These are phyloP conservation scores for Cinchona pubescens DNA, from an alignment of 257 asterid species.

Conservation along the genomic window DNA sequence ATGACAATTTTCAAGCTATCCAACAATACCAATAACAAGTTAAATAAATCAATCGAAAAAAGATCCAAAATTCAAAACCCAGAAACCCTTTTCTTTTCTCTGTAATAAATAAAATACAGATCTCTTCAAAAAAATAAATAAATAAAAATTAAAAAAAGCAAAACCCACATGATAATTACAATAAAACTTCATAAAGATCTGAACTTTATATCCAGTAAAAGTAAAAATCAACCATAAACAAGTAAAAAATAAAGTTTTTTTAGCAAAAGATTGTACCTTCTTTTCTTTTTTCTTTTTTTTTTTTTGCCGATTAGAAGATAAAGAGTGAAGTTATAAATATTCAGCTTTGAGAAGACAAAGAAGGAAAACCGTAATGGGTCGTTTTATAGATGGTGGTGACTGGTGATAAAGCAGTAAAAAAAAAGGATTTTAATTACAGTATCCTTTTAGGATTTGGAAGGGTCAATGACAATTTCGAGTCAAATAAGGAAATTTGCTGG, in stretches of 20 bases:
- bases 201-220: not conserved
- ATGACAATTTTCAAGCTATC: not conserved
- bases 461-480: not conserved
- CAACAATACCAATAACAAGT: not conserved
- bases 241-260: not conserved
- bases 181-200: not conserved
- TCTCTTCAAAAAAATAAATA: not conserved
- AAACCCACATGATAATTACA: not conserved
- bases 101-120: not conserved
- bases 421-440: not conserved
- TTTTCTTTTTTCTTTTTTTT: not conserved
- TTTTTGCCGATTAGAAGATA: conserved; percentile 1
- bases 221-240: not conserved
- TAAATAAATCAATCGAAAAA: not conserved
- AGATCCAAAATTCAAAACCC: conserved; percentile 10
- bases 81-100: not conserved
- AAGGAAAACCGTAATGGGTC: not conserved
- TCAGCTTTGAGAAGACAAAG: not conserved
- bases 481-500: conserved; percentile 1
- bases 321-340: not conserved
- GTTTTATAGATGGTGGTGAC: not conserved
- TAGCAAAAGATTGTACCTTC: not conserved
- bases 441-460: not conserved
- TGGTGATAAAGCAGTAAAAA: not conserved
- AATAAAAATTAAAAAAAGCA: not conserved